Evolutionary conservation across 441 rosid species (phyloP), one percentile per base, ranked within the genome.

Genomic region (Euphorbia corollata): DNA sequence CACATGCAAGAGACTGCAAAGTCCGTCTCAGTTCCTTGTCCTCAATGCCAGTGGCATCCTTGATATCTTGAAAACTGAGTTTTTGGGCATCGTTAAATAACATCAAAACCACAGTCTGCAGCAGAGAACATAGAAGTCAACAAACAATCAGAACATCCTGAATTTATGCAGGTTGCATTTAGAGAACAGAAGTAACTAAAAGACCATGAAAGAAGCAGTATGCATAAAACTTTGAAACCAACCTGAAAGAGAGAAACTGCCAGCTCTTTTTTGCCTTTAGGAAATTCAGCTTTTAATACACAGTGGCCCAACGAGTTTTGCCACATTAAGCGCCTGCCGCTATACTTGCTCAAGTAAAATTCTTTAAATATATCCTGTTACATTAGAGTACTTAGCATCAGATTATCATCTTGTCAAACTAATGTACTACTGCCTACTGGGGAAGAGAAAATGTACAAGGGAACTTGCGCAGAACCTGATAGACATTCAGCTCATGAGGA

Each of bases 291-390:
- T 80, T 92, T 95, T 78, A 95, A 78, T 58, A 90, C 98, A 77
- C 98, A 95, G 72, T 95, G 96, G 65, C 97, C 98, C 80, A 95
- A 80, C 38, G 98, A 95, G 69, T 90, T 90, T 76, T 95, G 98
- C 99, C 97, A 95, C 99, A 95, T 95, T 78, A 95, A 77, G 69
- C 96, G 94, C 76, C 98, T 88, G 27, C 99, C 99, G 76, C 90
- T 95, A 71, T 95, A 88, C 77, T 95, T 90, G 82, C 99, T 90
- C 32, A 95, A 78, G 81, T 95, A 95, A 68, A 95, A 95, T 79
- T 95, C 99, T 79, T 90, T 95, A 77, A 91, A 95, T 63, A 95
- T 95, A 79, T 95, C 98, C 98, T 94, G 85, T 50, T 11, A 54
- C 67, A 68, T 30, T 65, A 70, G 61, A 45, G 75, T 68, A 61